Percentiles rank a stretch among this genome's conserved stretches.
Evolutionary conservation across 129 eudicot species (phyloP).

Genomic region (Centaurea solstitialis): DNA sequence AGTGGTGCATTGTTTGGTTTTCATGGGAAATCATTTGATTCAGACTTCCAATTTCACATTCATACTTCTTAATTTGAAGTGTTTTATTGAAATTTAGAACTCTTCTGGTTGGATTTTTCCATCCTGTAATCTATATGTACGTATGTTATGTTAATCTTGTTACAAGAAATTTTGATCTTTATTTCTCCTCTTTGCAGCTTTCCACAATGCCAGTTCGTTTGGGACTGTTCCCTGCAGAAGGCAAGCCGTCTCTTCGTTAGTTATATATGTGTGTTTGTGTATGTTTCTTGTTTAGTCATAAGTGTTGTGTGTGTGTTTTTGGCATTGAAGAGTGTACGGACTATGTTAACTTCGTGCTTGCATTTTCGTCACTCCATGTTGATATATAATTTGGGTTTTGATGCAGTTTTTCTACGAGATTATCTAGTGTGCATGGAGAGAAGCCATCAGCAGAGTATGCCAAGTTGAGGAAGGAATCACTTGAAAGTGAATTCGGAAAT

Average conservation of each 20-base stretch:
- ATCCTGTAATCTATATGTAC: not conserved
- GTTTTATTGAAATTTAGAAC: not conserved
- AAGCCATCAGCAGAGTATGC: constrained; percentile 94
- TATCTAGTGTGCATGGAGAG: constrained; percentile 86
- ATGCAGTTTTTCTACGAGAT: constrained; percentile 74
- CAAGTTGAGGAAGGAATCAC: constrained; percentile 80
- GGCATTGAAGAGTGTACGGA: not conserved
- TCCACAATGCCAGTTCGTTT: constrained; percentile 11
- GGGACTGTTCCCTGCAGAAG: constrained; percentile 33
- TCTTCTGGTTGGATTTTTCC: not conserved
- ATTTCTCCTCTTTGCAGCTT: constrained; percentile 23
- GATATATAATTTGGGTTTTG: not conserved
- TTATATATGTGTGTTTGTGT: constrained; percentile 2
- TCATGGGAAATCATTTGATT: not conserved
- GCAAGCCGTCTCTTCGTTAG: constrained; percentile 15
- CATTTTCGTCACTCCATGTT: not conserved
- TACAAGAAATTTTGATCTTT: not conserved
- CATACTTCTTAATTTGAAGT: not conserved
- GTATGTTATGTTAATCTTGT: not conserved
- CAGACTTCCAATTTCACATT: not conserved
- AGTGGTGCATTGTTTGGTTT: not conserved
- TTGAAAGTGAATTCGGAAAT: constrained; percentile 88
- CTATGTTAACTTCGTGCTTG: not conserved
- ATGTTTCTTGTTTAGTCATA: constrained; percentile 5
- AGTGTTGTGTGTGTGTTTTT: not conserved